These are phyloP conservation scores for Tillandsia leiboldiana DNA, from an alignment of 176 grass and related monocot genomes.

Conservation along the genomic window DNA sequence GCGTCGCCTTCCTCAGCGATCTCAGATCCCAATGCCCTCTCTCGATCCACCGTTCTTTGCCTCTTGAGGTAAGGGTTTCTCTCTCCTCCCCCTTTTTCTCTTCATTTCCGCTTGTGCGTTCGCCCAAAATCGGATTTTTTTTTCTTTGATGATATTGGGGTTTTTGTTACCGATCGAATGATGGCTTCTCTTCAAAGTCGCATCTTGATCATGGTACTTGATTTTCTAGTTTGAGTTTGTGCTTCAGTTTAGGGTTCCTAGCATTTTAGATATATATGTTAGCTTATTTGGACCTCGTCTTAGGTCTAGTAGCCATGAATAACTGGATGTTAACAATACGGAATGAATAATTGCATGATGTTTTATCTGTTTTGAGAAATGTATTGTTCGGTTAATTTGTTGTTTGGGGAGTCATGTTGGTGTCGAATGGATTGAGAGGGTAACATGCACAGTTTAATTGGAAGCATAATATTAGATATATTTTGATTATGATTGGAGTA, in stretches of 20 bases:
- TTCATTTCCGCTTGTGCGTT: background rate
- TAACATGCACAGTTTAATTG: background rate
- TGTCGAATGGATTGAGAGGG: background rate
- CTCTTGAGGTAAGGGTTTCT: conserved; percentile 31
- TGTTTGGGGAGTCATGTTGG: background rate
- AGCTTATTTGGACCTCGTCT: background rate
- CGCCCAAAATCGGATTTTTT: background rate
- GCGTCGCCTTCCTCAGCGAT: conserved; percentile 33
- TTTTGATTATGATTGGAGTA: too few species aligned
- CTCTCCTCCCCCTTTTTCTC: background rate
- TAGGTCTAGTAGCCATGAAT: background rate
- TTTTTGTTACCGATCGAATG: background rate
- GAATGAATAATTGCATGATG: background rate
- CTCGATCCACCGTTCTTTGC: conserved; percentile 35
- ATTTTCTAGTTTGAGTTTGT: background rate
- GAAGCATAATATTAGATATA: background rate
- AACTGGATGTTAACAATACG: background rate
- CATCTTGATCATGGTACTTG: background rate
- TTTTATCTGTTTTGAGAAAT: background rate
- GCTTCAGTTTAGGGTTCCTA: background rate
- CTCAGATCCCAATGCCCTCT: conserved; percentile 36
- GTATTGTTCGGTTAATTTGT: background rate
- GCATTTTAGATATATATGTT: background rate
- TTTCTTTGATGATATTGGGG: background rate
- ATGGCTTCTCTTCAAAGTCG: background rate